Conservation (phyloP, 805 yeast genomes). For the Kluyveromyces siamensis region DNA sequence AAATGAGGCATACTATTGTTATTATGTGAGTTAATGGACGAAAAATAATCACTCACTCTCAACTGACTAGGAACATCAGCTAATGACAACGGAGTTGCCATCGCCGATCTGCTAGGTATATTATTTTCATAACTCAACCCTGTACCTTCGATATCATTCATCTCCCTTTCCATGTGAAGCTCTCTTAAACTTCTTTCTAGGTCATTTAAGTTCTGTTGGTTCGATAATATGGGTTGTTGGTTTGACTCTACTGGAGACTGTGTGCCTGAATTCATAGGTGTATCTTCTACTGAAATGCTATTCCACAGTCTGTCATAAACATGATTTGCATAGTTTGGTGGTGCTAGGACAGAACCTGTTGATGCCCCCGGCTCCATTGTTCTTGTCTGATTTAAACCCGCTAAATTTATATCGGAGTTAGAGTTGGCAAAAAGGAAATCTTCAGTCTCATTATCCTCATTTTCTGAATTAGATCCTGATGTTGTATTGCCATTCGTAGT, state of each 20-base stretch:
- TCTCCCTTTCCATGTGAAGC: slow-evolving; percentile 13
- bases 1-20: slow-evolving; percentile 30
- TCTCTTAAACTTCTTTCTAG: slow-evolving; percentile 22
- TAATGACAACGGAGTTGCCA: not conserved
- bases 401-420: slow-evolving; percentile 25
- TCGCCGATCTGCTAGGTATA: not conserved
- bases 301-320: slow-evolving; percentile 74
- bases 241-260: slow-evolving; percentile 22
- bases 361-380: slow-evolving; percentile 6
- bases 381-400: slow-evolving; percentile 8
- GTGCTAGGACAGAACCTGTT: slow-evolving; percentile 46
- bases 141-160: not conserved
- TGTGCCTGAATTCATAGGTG: slow-evolving; percentile 24
- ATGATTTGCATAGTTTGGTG: slow-evolving; percentile 77
- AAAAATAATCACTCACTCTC: slow-evolving; percentile 7
- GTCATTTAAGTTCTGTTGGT: slow-evolving; percentile 23
- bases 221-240: slow-evolving; percentile 16
- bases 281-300: slow-evolving; percentile 36
- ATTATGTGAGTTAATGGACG: slow-evolving; percentile 19
- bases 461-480: slow-evolving; percentile 12
- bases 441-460: slow-evolving; percentile 20
- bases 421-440: slow-evolving; percentile 33
- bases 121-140: not conserved
- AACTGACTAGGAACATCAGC: slow-evolving; percentile 3
- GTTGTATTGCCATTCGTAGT: slow-evolving; percentile 8